phyloP scores from a whole-genome alignment of 2,329 filamentous ascomycete species.

The Penicillium sumatraense region DNA sequence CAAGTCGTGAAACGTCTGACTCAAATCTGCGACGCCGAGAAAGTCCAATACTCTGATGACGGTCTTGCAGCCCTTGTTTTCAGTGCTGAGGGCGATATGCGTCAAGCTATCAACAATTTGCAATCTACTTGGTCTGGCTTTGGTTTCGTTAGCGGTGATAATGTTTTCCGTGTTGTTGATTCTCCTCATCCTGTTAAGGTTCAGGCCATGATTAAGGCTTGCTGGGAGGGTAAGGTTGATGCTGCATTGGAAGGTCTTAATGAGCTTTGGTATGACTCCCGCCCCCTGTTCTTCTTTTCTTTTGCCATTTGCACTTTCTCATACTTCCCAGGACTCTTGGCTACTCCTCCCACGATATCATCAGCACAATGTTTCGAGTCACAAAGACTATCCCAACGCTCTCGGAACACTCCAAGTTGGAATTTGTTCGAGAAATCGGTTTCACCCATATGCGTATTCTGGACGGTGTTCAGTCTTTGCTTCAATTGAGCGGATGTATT shows the following conservation, averaged over 20 bases:
- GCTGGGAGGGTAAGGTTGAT: slow-evolving; percentile 90
- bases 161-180: slow-evolving; percentile 97
- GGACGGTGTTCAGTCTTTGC: slow-evolving; percentile 93
- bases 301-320: background rate
- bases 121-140: slow-evolving; percentile 93
- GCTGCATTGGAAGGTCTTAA: slow-evolving; percentile 82
- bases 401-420: slow-evolving; percentile 92
- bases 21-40: slow-evolving; percentile 91
- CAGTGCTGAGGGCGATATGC: slow-evolving; percentile 97
- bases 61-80: slow-evolving; percentile 96
- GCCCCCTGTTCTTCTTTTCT: background rate
- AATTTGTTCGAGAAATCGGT: slow-evolving; percentile 98
- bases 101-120: slow-evolving; percentile 97
- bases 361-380: slow-evolving; percentile 98
- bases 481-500: slow-evolving; percentile 92
- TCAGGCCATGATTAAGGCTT: slow-evolving; percentile 97
- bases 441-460: slow-evolving; percentile 99
- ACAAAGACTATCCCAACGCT: slow-evolving; percentile 93
- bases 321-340: slow-evolving; percentile 70
- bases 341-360: slow-evolving; percentile 98
- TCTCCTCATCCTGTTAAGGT: slow-evolving; percentile 97
- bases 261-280: slow-evolving; percentile 75
- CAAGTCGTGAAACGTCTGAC: slow-evolving; percentile 89
- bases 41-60: slow-evolving; percentile 88
- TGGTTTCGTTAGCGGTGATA: slow-evolving; percentile 95